Conservation (phyloP, 148 eudicot species). For the Persicaria maculosa region DNA sequence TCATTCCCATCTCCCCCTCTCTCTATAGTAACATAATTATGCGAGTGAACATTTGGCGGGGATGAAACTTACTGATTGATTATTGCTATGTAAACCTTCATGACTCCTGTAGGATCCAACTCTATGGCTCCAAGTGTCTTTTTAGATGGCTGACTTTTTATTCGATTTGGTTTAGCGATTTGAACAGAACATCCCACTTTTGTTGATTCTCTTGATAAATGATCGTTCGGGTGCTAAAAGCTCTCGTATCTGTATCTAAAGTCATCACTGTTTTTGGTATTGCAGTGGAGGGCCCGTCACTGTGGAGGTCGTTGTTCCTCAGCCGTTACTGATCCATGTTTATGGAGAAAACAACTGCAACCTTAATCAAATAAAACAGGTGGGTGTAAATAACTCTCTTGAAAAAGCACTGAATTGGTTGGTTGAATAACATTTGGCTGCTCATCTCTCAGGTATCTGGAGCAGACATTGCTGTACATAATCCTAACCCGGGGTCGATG, state of each 20-base stretch:
- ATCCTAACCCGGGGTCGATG: slow-evolving; percentile 35
- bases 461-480: slow-evolving; percentile 38
- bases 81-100: no score
- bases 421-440: not conserved
- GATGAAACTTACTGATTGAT: no score
- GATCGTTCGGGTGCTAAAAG: not conserved
- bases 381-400: slow-evolving; percentile 10
- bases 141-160: no score
- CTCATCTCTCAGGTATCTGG: slow-evolving; percentile 38
- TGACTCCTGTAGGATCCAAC: no score
- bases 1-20: no score
- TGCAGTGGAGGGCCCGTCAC: slow-evolving; percentile 29
- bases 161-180: no score
- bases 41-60: no score
- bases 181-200: not conserved
- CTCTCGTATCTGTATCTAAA: not conserved
- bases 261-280: not conserved
- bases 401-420: not conserved
- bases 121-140: no score
- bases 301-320: slow-evolving; percentile 45
- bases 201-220: not conserved
- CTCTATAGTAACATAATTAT: no score
- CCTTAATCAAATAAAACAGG: slow-evolving; percentile 41
- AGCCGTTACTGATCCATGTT: slow-evolving; percentile 29
- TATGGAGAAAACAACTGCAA: slow-evolving; percentile 44